These are phyloP conservation scores for Xylariaceae sp. DNA, from an alignment of 2,329 filamentous ascomycete genomes.

Conservation along the genomic window DNA sequence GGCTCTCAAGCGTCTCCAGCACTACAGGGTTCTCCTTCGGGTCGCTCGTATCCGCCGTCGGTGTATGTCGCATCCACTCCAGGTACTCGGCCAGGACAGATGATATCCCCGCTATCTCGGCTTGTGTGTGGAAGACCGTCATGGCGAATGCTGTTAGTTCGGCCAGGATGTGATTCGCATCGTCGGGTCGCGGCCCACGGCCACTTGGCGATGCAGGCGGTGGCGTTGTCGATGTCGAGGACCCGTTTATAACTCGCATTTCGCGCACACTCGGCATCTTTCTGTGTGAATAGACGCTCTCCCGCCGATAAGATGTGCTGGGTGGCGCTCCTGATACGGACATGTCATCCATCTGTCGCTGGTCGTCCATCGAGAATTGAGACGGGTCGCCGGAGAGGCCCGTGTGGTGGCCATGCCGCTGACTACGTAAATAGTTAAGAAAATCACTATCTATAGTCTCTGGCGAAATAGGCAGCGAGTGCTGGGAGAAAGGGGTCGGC, in stretches of 20 bases:
- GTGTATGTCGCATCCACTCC: slow-evolving; percentile 19
- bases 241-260: slow-evolving; percentile 17
- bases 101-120: slow-evolving; percentile 23
- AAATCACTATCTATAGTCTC: slow-evolving; percentile 18
- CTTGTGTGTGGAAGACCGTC: slow-evolving; percentile 22
- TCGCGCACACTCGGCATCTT: slow-evolving; percentile 19
- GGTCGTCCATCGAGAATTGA: slow-evolving; percentile 15
- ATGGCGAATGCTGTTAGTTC: slow-evolving; percentile 22
- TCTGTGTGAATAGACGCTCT: slow-evolving; percentile 14
- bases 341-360: slow-evolving; percentile 14
- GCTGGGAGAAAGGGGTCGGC: slow-evolving; percentile 16
- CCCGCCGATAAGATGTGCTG: slow-evolving; percentile 12
- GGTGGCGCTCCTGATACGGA: slow-evolving; percentile 7
- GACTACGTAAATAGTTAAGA: slow-evolving; percentile 17
- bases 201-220: slow-evolving; percentile 16
- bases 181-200: slow-evolving; percentile 11
- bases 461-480: slow-evolving; percentile 16
- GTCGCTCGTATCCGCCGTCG: background rate
- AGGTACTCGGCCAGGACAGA: slow-evolving; percentile 23
- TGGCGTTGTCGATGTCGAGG: slow-evolving; percentile 14
- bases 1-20: slow-evolving; percentile 20
- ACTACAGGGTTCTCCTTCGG: slow-evolving; percentile 14
- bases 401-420: slow-evolving; percentile 14
- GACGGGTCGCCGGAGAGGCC: slow-evolving; percentile 11
- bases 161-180: slow-evolving; percentile 20